A percentile compares a stretch with the other conserved stretches of the same genome.
Evolutionary conservation across 2,329 filamentous ascomycete species (phyloP).

Genomic region (Diaporthe ampelina): DNA sequence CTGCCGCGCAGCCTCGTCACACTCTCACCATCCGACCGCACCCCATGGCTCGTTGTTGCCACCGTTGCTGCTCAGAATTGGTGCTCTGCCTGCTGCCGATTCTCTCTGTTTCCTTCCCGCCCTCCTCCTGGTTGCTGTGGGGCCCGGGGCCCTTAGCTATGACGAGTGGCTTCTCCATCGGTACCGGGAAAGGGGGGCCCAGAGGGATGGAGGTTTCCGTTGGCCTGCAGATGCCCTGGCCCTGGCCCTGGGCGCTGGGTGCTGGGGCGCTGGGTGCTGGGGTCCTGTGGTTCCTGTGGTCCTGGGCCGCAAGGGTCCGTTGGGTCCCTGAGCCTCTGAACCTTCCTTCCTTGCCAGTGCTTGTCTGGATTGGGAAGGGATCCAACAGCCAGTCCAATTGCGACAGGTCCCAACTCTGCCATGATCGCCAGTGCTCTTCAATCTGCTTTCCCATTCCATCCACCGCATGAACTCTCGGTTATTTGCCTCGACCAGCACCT

Average conservation of each 20-base stretch:
- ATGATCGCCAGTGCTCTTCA: conserved; percentile 29
- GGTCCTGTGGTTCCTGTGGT: neutral
- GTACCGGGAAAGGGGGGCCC: conserved; percentile 3
- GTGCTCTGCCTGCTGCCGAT: neutral
- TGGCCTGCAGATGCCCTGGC: conserved; percentile 4
- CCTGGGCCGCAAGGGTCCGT: neutral
- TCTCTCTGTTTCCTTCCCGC: neutral
- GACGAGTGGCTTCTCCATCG: conserved; percentile 12
- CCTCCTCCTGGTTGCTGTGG: neutral
- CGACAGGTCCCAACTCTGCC: conserved; percentile 18
- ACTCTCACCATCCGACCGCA: conserved; percentile 12
- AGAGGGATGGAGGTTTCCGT: conserved; percentile 10
- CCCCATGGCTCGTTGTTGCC: neutral
- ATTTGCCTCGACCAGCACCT: conserved; percentile 12
- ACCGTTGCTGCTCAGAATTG: neutral
- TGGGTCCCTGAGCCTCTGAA: conserved; percentile 4
- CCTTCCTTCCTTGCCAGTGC: conserved; percentile 8
- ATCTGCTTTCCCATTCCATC: conserved; percentile 23
- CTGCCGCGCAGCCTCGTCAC: conserved; percentile 7
- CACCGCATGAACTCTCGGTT: conserved; percentile 19
- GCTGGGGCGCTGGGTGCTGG: no score
- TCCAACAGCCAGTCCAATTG: conserved; percentile 15
- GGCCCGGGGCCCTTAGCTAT: conserved; percentile 16
- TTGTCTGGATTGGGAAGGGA: conserved; percentile 13
- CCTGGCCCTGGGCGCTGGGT: neutral